Base-by-base conservation (phyloP, 257 asterid genomes). In the Thymus quinquecostatus region DNA sequence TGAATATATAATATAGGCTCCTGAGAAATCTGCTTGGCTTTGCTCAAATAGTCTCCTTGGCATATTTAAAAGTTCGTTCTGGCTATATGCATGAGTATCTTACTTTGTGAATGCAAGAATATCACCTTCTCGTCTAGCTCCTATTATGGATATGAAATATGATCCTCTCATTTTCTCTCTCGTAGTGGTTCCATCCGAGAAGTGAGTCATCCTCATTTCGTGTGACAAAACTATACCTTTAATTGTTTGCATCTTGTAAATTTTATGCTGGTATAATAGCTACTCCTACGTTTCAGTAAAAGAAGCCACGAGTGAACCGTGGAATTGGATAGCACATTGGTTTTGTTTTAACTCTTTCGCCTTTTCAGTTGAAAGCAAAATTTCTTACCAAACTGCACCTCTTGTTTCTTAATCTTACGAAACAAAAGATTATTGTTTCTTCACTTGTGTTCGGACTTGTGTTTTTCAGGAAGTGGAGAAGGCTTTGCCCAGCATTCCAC, bases 401-500 rank as follows among this genome's bases (percentile, higher is more conserved):
- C 32, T 54, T 7, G 11, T 10, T 9, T 6, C 48, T 43, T 9
- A 43, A 6, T 6, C 55, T 49, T 3, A 27, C 27, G 60, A 55
- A 34, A 55, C 3, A 55, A 27, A 43, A 43, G 34, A 55, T 55
- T 28, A 33, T 21, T 47, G 36, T 21, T 51, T 21, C 21, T 21
- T 11, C 14, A 10, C 62, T 1, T 57, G 62, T 48, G 21, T 48
- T 48, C 38, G 32, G 13, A 14, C 32, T n/a, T 6, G 5, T 63
- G 38, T 65, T n/a, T 30, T 38, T 61, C 84, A 85, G 90, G 87
- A 85, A 71, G 53, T 74, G 83, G 90, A 85, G 80, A 79, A 68
- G 74, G 71, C 55, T 54, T 30, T 80, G 75, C 84, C 84, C 9
- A 56, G 40, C 56, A 10, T 76, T 57, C 87, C 87, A 11, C 82